Evolutionary conservation across 2,329 filamentous ascomycete genomes (phyloP), one percentile per base, ranked within the genome.

Genomic region (Volutella citrinella): DNA sequence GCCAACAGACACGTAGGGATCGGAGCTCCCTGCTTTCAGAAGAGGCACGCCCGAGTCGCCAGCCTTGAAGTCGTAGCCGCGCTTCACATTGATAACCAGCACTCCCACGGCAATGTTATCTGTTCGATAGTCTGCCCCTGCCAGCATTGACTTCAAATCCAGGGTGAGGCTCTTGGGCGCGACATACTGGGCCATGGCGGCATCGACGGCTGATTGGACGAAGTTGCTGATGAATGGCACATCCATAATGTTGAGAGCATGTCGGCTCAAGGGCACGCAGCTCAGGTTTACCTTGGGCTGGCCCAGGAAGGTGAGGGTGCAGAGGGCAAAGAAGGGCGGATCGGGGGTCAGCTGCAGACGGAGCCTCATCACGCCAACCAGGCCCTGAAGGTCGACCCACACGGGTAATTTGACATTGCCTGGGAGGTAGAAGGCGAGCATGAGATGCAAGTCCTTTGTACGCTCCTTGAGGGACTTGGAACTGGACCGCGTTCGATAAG

Each of bases 121-220:
- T 54, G 87, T 87, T 59, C 87, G 88, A 65, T 84, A 87, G 49
- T 88, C 84, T 38, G 87, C 83, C 5, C 84, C 84, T 7, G 84
- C 73, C 10, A 89, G 71, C 80, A 87, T 87, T 40, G 86, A 82
- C 55, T 87, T 85, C 20, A 89, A 64, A 53, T 88, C 80, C 6
- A 88, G 65, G 0, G 84, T 87, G 32, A 87, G 61, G 35, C 80
- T 85, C 62, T 86, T 87, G 0, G 84, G 84, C 0, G 84, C 84
- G 2, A 88, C 84, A 44, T 87, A 88, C 53, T 87, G 78, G 1
- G 82, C 80, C 52, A 87, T 70, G 1, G 84, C 83, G 2, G 84
- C 82, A 46, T 87, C 82, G 31, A 88, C 79, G 2, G 82, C 77
- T 1, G 78, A 82, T 48, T 88, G 83, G 4, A 88, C 83, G 46